phyloP scores from a whole-genome alignment of 2,329 filamentous ascomycete genomes.

The Cadophora malorum region DNA sequence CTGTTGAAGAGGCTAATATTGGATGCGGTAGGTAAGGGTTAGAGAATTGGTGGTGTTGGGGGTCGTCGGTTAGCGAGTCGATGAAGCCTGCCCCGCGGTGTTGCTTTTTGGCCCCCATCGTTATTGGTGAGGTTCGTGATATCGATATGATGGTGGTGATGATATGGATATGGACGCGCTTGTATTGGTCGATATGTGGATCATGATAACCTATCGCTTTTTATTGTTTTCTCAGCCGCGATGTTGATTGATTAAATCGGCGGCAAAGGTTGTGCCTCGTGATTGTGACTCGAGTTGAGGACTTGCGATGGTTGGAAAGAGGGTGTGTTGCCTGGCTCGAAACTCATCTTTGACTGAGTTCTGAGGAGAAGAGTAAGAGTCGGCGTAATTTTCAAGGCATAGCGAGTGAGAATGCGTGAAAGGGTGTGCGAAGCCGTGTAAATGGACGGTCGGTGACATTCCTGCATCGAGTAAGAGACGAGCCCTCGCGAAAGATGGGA shows the following conservation, averaged over 20 bases:
- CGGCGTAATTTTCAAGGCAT: not conserved
- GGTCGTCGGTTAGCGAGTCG: conserved; percentile 1
- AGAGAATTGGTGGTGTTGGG: not conserved
- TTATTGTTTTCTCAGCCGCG: conserved; percentile 6
- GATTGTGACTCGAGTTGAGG: conserved; percentile 15
- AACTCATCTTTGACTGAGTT: not conserved
- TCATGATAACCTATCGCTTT: not conserved
- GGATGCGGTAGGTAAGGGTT: not conserved
- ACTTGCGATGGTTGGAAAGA: not conserved
- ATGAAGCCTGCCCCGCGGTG: not conserved
- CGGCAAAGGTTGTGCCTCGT: not conserved
- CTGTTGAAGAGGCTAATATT: conserved; percentile 5
- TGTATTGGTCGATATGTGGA: not conserved
- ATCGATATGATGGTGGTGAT: not conserved
- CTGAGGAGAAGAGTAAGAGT: not conserved
- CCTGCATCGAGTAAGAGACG: conserved; percentile 10
- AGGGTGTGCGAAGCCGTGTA: conserved; percentile 18
- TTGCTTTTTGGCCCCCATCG: conserved; percentile 12
- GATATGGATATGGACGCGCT: not conserved
- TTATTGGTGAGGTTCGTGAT: conserved; percentile 17
- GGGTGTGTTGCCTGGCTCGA: not conserved
- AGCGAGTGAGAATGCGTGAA: conserved; percentile 2
- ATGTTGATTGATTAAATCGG: not conserved
- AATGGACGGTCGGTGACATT: conserved; percentile 7
- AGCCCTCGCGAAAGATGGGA: not conserved